Base-by-base conservation (phyloP, 177 flowering plant genomes). In the Tripterygium wilfordii region DNA sequence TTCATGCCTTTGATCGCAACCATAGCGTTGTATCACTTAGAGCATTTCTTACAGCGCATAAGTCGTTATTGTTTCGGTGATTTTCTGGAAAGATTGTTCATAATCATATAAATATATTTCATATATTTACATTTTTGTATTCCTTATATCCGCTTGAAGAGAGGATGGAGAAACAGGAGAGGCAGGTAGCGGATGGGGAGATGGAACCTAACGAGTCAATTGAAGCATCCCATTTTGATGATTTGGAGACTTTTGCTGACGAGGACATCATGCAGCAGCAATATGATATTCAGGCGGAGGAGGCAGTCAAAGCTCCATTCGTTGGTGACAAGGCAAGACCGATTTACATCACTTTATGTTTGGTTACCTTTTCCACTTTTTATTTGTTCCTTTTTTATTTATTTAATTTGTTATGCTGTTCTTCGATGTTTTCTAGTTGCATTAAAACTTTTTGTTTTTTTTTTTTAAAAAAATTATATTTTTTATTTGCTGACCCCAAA, bases 251-350 rank as follows among this genome's bases (percentile, higher is more conserved):
- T 51, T 69, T 65, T 53, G 75, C 48, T 38, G 95, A 81, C 44
- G 75, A 79, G 48, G 96, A 81, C 22, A 69, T 88, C 61, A 74
- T 85, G 81, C 81, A 74, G 49, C 94, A 88, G 43, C 82, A 85
- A 25, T 62, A 70, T 57, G 76, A 75, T 5, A 77, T 88, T 52
- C 74, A 24, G 10, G 77, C 72, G 22, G 75, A 66, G 47, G 81
- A 88, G 65, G 82, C 95, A 32, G 68, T 53, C 42, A 85, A 85
- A 64, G 43, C 74, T 47, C 92, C 79, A 5, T 85, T 67, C 21
- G 77, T 88, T 13, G 88, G 85, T 10, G 89, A 88, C 62, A 88
- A 88, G 89, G 96, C 48, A 67, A 57, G 71, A 29, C 9, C 12
- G 10, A 19, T 10, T 41, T 17, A 3, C 17, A 20, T 25, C 36